Base-by-base conservation (phyloP, 169 alveolate genomes). In the Plasmodium ovale region DNA sequence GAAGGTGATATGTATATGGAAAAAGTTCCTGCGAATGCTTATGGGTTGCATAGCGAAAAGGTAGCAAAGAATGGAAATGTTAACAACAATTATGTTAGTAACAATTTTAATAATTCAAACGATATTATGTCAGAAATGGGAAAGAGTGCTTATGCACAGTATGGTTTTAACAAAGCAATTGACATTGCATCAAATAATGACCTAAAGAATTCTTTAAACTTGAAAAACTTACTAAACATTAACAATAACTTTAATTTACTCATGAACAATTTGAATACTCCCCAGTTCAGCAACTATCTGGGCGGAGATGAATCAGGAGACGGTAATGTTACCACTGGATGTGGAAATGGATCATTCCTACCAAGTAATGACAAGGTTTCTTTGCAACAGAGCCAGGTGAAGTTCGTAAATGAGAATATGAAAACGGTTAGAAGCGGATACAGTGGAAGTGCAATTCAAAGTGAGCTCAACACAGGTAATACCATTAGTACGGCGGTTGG, bases 211-310 rank as follows among this genome's bases (percentile, higher is more conserved):
- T 16, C 90, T 1, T 12, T 65, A 51, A 82, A 82, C 44, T 65
- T 59, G 65, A 82, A 82, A 64, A 82, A 59, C 19, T 23, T 82
- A 51, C 44, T 64, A 10, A 82, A 65, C 44, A 82, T 82, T n/a
- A 82, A 82, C 27, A 65, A 47, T 4, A 82, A 82, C 21, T 82
- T 82, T 47, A 82, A 82, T 31, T 23, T 82, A 42, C 23, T 82
- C 19, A 82, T 82, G 82, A 44, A 65, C 16, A 82, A 69, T 37
- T 21, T 59, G 58, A 67, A 39, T 39, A 14, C 62, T 7, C 58
- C 69, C 27, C 27, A 59, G 21, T 14, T 53, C 14, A 39, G 14
- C 0, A 53, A 42, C 12, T 21, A 16, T 33, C 6, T 2, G 0
- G 54, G 16, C 23, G 54, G 42, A 2, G 64, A 42, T n/a, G n/a